Percentiles rank a stretch among this genome's conserved stretches.
phyloP scores from a whole-genome alignment of 140 eudicot species.

The Anethum foeniculum region DNA sequence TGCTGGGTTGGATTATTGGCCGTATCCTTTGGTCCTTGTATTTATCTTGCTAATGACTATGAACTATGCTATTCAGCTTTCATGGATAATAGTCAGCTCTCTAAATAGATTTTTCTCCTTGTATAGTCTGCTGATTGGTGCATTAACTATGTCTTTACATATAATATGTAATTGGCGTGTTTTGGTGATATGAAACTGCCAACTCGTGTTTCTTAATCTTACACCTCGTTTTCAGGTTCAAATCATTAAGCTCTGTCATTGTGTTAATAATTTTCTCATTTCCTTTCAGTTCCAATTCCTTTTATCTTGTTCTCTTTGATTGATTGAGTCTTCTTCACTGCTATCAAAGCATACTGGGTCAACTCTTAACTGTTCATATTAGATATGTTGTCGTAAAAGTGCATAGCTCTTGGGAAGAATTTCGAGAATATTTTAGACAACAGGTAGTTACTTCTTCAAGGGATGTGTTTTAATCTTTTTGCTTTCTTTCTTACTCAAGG shows the following conservation, averaged over 20 bases:
- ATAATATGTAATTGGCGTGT: neutral
- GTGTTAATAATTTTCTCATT: neutral
- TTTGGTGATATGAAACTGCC: neutral
- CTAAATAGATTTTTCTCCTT: neutral
- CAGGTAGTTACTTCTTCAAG: conserved; percentile 41
- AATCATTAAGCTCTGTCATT: neutral
- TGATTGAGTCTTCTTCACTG: neutral
- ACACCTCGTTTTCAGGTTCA: neutral
- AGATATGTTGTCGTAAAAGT: conserved; percentile 94
- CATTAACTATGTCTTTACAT: neutral
- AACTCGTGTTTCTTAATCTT: neutral
- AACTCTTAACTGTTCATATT: conserved; percentile 20
- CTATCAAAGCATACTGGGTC: neutral
- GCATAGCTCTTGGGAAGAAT: conserved; percentile 82
- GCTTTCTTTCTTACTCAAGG: neutral
- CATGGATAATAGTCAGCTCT: neutral
- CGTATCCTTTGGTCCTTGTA: conserved; percentile 57
- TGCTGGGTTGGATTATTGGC: conserved; percentile 99
- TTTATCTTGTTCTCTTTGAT: neutral
- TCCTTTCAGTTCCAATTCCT: neutral
- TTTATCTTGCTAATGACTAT: neutral
- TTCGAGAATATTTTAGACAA: conserved; percentile 64
- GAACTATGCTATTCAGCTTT: neutral
- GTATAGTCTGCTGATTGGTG: neutral
- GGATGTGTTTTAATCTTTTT: neutral